phyloP scores from a whole-genome alignment of 2,329 filamentous ascomycete species.

The Neonectria sp. region DNA sequence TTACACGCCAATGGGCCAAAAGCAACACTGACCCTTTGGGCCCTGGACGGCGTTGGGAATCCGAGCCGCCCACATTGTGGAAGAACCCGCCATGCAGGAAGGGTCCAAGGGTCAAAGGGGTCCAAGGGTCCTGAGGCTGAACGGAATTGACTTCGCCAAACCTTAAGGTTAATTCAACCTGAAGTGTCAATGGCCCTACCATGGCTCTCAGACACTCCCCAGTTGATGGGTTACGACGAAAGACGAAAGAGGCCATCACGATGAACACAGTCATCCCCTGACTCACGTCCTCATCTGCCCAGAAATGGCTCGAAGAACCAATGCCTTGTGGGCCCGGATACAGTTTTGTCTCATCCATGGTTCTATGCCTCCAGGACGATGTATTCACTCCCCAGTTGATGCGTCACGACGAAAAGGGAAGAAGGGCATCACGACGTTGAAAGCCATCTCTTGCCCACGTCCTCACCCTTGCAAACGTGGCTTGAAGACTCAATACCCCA shows the following conservation, averaged over 20 bases:
- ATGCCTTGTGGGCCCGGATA: not conserved
- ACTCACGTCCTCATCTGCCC: not conserved
- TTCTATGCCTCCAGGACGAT: not conserved
- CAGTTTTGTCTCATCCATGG: not conserved
- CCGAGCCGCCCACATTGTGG: no score
- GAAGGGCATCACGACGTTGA: no score
- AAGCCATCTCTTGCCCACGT: no score
- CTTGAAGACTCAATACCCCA: no score
- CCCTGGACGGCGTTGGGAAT: no score
- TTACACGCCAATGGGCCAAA: no score
- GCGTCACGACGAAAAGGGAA: no score
- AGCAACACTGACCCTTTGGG: no score
- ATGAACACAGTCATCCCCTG: not conserved
- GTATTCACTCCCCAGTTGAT: no score
- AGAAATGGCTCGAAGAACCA: not conserved
- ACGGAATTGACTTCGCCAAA: not conserved
- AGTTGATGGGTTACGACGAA: not conserved
- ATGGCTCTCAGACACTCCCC: not conserved
- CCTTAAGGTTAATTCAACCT: not conserved
- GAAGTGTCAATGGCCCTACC: not conserved
- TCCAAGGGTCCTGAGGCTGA: not conserved
- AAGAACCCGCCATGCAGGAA: no score
- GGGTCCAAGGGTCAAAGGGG: no score
- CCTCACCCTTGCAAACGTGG: no score
- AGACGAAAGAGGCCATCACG: not conserved